Evolutionary conservation across 1,139 yeast species (phyloP).

Genomic region (Pichia sp.): DNA sequence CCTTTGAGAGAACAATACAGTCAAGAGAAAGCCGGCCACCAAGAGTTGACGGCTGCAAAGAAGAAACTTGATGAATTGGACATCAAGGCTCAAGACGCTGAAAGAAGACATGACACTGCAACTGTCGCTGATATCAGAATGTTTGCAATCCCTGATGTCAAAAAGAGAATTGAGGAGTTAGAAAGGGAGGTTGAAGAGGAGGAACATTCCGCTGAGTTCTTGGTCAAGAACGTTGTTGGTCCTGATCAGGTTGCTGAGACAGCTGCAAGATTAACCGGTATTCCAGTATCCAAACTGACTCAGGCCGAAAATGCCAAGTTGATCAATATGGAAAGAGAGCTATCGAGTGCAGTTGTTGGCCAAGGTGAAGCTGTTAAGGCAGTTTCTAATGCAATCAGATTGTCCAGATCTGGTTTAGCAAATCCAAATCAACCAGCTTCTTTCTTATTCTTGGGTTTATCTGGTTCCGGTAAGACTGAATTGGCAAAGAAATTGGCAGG

Average conservation of each 20-base stretch:
- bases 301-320: conserved; percentile 93
- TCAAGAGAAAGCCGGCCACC: conserved; percentile 89
- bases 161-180: conserved; percentile 66
- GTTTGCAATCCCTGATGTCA: conserved; percentile 93
- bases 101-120: conserved; percentile 91
- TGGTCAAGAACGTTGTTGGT: conserved; percentile 86
- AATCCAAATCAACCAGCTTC: conserved; percentile 97
- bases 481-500: conserved; percentile 95
- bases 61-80: conserved; percentile 89
- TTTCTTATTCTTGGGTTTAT: conserved; percentile 87
- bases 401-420: conserved; percentile 91
- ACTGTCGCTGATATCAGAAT: conserved; percentile 94
- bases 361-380: conserved; percentile 96
- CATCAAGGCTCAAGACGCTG: conserved; percentile 91
- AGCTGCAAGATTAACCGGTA: conserved; percentile 95
- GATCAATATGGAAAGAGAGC: conserved; percentile 87
- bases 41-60: conserved; percentile 82
- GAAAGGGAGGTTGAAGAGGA: conserved; percentile 75
- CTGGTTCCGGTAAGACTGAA: conserved; percentile 98
- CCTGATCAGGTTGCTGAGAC: conserved; percentile 94
- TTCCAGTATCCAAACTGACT: conserved; percentile 94
- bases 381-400: conserved; percentile 89
- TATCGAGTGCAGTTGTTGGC: conserved; percentile 84
- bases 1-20: conserved; percentile 84
- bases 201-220: conserved; percentile 51